Evolutionary conservation across 2,329 filamentous ascomycete genomes (phyloP).

Genomic region (Hypoxylon sp.): DNA sequence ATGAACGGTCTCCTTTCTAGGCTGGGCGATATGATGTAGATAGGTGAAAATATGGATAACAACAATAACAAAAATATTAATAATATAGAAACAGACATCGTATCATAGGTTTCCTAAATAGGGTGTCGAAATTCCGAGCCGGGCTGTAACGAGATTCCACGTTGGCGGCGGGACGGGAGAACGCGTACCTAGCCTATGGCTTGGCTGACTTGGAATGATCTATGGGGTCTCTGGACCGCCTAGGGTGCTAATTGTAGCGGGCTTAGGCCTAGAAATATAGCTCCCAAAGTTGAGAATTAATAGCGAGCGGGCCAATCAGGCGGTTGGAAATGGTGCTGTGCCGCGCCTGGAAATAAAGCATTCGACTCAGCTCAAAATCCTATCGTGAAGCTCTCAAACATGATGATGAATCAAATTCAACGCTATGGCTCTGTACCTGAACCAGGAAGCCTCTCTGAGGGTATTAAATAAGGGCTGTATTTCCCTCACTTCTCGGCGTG

Average conservation of each 20-base stretch:
- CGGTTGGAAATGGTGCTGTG: not conserved
- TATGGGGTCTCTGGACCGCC: not conserved
- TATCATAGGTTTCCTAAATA: not conserved
- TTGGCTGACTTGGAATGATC: not conserved
- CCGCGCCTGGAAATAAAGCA: not conserved
- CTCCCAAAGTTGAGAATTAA: not conserved
- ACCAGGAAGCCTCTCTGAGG: not conserved
- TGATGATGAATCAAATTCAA: not conserved
- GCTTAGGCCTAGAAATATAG: not conserved
- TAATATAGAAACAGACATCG: not conserved
- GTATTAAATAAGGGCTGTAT: not conserved
- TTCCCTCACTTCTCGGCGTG: not conserved
- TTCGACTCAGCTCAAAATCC: not conserved
- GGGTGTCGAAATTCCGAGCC: not conserved
- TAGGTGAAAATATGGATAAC: not conserved
- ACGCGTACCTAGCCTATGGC: not conserved
- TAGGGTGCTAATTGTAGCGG: not conserved
- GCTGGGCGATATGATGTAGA: not conserved
- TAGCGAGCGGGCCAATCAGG: not conserved
- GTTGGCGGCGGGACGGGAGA: not conserved
- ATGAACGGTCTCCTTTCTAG: constrained; percentile 1
- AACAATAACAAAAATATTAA: not conserved
- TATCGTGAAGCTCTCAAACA: not conserved
- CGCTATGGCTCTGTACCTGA: not conserved
- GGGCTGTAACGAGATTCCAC: not conserved